Base-by-base conservation (phyloP, 176 grass and related monocot genomes). In the Themeda triandra region DNA sequence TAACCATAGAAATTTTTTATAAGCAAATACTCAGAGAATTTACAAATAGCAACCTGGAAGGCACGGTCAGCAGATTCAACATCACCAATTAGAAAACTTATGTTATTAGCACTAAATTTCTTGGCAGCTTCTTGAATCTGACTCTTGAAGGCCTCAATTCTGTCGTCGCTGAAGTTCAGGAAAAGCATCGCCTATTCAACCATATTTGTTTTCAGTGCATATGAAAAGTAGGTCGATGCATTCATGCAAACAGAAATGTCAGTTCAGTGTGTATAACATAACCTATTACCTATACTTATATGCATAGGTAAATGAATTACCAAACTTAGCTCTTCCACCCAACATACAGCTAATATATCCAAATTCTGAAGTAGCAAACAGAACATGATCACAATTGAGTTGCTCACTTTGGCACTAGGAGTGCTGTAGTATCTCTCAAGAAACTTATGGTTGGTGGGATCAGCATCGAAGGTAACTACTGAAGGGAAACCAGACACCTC, bases 31-130 rank as follows among this genome's bases (percentile, higher is more conserved):
- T 70, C 69, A 89, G 48, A 71, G 32, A 30, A 49, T 14, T 17
- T 77, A 71, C n/a, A 51, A 82, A 54, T 70, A 82, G 49, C 10
- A 64, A 99, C 96, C 93, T 99, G 48, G 48, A 99, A 94, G 76
- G 81, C 89, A 49, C 86, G 86, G 31, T 87, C 82, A 79, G 77
- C 85, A 1, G 89, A 75, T 42, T 86, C 85, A 86, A 93, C 81
- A 54, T 99, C 93, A 71, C 88, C 96, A 69, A 96, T 91, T 81
- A 99, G 85, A 86, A 96, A 99, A 74, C 71, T 99, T 40, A 99
- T 85, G 69, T 92, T 99, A 71, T 92, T 86, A 41, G 82, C 86
- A 62, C 82, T 92, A 67, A 90, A 92, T 42, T 87, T 78, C 78
- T 64, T 89, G 54, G 96, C 96, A 67, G 86, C 88, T 77, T 89